These are phyloP conservation scores for Avena eriantha DNA, from an alignment of 176 grass and related monocot species.

Conservation along the genomic window DNA sequence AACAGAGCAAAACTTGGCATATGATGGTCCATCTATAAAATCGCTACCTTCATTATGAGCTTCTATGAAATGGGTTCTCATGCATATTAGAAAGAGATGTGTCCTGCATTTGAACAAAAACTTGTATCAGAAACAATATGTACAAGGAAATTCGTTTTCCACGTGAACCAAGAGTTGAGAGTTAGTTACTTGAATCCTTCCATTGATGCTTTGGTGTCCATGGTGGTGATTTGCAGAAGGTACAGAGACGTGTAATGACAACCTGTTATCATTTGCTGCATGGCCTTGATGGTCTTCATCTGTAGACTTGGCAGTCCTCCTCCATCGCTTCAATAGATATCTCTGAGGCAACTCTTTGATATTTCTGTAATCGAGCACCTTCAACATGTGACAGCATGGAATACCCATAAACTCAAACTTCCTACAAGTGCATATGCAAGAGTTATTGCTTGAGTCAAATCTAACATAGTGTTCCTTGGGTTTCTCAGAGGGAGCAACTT, in stretches of 20 bases:
- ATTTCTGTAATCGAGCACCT: slow-evolving; percentile 96
- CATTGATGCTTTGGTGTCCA: slow-evolving; percentile 49
- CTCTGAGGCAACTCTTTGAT: slow-evolving; percentile 95
- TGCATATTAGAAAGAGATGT: slow-evolving; percentile 52
- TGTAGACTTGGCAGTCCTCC: slow-evolving; percentile 83
- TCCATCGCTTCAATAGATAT: slow-evolving; percentile 94
- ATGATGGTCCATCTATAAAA: slow-evolving; percentile 10
- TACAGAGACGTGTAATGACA: slow-evolving; percentile 40
- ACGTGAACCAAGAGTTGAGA: background rate
- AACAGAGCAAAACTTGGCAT: background rate
- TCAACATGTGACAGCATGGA: slow-evolving; percentile 92
- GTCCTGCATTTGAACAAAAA: slow-evolving; percentile 50
- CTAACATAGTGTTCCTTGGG: slow-evolving; percentile 89
- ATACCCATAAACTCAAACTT: slow-evolving; percentile 96
- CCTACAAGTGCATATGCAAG: slow-evolving; percentile 87
- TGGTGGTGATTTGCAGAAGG: slow-evolving; percentile 54
- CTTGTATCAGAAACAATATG: slow-evolving; percentile 15
- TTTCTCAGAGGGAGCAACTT: slow-evolving; percentile 84
- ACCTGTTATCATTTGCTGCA: slow-evolving; percentile 49
- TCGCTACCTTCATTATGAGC: slow-evolving; percentile 42
- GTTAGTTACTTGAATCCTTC: slow-evolving; percentile 63
- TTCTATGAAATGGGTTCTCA: slow-evolving; percentile 53
- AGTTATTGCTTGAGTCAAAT: slow-evolving; percentile 84
- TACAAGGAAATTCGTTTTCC: background rate
- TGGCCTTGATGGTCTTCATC: slow-evolving; percentile 53